Conservation (phyloP, 1,284 basidiomycete genomes). For the Hemileia vastatrix region DNA sequence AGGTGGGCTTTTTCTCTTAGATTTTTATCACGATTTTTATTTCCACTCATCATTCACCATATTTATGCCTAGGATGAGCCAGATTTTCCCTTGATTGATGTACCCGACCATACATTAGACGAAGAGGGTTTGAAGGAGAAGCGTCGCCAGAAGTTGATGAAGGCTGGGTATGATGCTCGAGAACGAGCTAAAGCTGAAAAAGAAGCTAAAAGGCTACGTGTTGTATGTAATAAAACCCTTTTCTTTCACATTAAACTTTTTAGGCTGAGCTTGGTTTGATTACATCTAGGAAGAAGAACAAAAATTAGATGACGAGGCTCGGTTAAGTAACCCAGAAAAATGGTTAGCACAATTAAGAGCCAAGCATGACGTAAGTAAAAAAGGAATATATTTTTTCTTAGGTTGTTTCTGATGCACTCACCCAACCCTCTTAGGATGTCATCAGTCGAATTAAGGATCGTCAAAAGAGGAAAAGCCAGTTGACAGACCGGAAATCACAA, state of each 20-base stretch:
- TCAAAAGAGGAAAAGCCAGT: slow-evolving; percentile 66
- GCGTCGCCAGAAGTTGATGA: slow-evolving; percentile 80
- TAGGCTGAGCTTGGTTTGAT: background rate
- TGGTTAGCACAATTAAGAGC: slow-evolving; percentile 18
- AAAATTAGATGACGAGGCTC: slow-evolving; percentile 13
- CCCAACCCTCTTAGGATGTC: slow-evolving; percentile 51
- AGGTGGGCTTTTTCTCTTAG: slow-evolving; percentile 36
- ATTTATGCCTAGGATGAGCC: slow-evolving; percentile 58
- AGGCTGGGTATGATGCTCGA: slow-evolving; percentile 89
- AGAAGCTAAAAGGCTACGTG: slow-evolving; percentile 61
- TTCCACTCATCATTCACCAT: background rate
- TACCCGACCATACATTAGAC: slow-evolving; percentile 84
- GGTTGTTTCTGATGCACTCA: too few species aligned
- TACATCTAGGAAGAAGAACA: slow-evolving; percentile 7
- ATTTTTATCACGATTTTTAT: background rate
- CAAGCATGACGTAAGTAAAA: slow-evolving; percentile 19
- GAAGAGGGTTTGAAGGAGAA: slow-evolving; percentile 93
- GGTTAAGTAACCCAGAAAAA: slow-evolving; percentile 7
- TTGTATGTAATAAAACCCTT: background rate
- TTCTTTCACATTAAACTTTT: background rate
- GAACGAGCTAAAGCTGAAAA: slow-evolving; percentile 78
- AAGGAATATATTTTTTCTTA: too few species aligned
- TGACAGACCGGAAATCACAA: slow-evolving; percentile 84
- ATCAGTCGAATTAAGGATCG: slow-evolving; percentile 80
- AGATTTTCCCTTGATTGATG: slow-evolving; percentile 76